Percentiles rank a stretch among this genome's conserved stretches.
Evolutionary conservation across 345 rosid genomes (phyloP).

Genomic region (Populus pruinosa): DNA sequence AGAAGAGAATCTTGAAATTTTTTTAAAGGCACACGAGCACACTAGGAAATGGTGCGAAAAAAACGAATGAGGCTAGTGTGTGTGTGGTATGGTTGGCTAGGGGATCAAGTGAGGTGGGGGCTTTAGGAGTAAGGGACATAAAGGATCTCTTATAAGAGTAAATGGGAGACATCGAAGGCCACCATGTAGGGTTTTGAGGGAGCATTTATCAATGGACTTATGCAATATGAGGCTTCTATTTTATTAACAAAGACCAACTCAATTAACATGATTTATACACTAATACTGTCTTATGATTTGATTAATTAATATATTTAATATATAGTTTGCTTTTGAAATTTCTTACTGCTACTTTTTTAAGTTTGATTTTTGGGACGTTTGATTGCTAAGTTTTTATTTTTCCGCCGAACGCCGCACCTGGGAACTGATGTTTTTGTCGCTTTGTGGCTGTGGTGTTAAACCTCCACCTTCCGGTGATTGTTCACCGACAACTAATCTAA

Average conservation of each 20-base stretch:
- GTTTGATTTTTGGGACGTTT: constrained; percentile 10
- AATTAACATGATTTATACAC: neutral
- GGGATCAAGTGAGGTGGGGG: constrained; percentile 1
- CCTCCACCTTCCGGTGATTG: constrained; percentile 23
- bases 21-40: constrained; percentile 39
- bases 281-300: neutral
- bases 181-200: constrained; percentile 53
- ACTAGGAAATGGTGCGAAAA: constrained; percentile 44
- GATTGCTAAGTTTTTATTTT: neutral
- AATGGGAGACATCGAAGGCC: constrained; percentile 55
- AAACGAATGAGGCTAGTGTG: neutral
- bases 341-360: neutral
- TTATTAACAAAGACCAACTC: neutral
- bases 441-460: constrained; percentile 19
- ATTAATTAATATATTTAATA: neutral
- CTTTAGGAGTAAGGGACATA: constrained; percentile 1
- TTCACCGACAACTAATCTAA: constrained; percentile 26
- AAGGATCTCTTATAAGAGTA: constrained; percentile 33
- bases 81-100: neutral
- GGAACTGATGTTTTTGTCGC: constrained; percentile 58
- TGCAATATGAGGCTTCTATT: constrained; percentile 22
- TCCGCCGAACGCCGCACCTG: constrained; percentile 85
- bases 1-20: neutral
- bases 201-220: constrained; percentile 50
- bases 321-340: constrained; percentile 9